Percentiles rank a stretch among this genome's conserved stretches.
Conservation (phyloP, 805 yeast species). For the Saccharomycopsis sp. region DNA sequence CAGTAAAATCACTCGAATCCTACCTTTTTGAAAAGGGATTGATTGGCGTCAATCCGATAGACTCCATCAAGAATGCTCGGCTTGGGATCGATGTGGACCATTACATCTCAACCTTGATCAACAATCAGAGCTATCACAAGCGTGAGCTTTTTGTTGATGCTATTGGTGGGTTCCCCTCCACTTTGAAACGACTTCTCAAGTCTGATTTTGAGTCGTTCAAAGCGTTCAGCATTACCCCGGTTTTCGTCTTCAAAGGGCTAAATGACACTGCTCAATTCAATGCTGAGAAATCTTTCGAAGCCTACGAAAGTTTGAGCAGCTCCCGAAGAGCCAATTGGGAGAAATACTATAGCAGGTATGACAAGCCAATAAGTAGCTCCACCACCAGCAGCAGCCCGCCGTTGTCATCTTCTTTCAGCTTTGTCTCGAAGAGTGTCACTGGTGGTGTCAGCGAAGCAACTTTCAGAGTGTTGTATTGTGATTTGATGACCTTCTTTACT, state of each 20-base stretch:
- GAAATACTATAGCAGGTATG: constrained; percentile 27
- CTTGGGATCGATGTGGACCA: constrained; percentile 26
- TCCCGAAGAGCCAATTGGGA: constrained; percentile 40
- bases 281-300: constrained; percentile 21
- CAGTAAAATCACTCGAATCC: constrained; percentile 15
- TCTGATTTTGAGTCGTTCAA: constrained; percentile 54
- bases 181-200: constrained; percentile 47
- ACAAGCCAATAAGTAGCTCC: constrained; percentile 1
- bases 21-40: constrained; percentile 15
- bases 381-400: background rate
- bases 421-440: background rate
- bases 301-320: background rate
- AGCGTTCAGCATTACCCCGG: constrained; percentile 59
- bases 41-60: constrained; percentile 10
- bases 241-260: constrained; percentile 72
- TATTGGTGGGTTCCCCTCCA: constrained; percentile 70
- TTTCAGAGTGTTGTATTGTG: constrained; percentile 39
- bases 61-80: constrained; percentile 28
- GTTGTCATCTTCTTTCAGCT: background rate
- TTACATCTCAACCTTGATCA: constrained; percentile 53
- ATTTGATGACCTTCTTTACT: constrained; percentile 49
- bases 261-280: constrained; percentile 31
- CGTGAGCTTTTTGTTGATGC: constrained; percentile 67
- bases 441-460: background rate
- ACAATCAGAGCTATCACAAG: constrained; percentile 31